Base-by-base conservation (phyloP, 106 monocot genomes). In the Chionographis japonica region DNA sequence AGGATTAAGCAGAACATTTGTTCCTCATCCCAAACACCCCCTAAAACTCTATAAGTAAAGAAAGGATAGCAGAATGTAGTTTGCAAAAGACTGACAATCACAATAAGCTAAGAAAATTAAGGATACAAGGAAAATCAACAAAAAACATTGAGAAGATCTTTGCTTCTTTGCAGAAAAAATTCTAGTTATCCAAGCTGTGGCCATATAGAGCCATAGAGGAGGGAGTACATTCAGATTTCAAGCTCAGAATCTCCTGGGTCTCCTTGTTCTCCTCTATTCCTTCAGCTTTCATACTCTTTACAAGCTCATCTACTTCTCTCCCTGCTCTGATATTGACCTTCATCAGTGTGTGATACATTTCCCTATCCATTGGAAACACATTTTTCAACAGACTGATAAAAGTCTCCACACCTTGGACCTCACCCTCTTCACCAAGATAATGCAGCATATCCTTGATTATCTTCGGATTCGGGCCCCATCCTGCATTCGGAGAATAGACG, bases 321-420 rank as follows among this genome's bases (percentile, higher is more conserved):
- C 77, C 91, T 52, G 58, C 76, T 79, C 84, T 87, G 16, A 84
- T 37, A 54, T 73, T 57, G 35, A 69, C 84, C 72, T 66, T 84
- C 38, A 87, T 77, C 68, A 91, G 65, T 49, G 90, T 60, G 54
- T 84, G 78, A 79, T 86, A 84, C 84, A 84, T 84, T 13, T 81
- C 70, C 41, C 63, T 74, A 40, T 84, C 63, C 66, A 76, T 52
- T 12, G 79, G 74, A 54, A 77, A 40, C 41, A 70, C 78, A 64
- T 65, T 75, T 70, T 69, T 85, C 69, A 92, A 54, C 72, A 92
- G 67, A 66, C 35, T 63, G 62, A 88, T 53, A 71, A 92, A 92
- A 51, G 61, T 76, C 43, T 88, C 83, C 3, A 71, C 72, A 39
- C 65, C 70, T 40, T 74, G 18, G 6, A 73, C 3, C 12, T 77